phyloP scores from a whole-genome alignment of 441 rosid genomes.

The Corymbia calophylla region DNA sequence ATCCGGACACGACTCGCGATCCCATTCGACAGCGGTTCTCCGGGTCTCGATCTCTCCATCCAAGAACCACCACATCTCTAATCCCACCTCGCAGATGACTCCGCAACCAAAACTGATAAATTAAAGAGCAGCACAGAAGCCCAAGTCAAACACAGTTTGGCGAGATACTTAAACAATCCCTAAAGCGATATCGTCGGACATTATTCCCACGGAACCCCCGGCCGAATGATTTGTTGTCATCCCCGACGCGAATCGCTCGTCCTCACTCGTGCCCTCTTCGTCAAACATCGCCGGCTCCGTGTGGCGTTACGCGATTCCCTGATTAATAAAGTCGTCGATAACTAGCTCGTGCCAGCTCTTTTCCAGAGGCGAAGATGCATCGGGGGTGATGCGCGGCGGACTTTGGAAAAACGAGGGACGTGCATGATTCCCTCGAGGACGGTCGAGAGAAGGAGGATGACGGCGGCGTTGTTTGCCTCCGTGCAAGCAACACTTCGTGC shows the following conservation, averaged over 20 bases:
- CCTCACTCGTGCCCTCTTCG: background rate
- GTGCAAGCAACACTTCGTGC: background rate
- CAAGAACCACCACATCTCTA: background rate
- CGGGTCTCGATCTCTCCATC: background rate
- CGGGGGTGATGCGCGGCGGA: background rate
- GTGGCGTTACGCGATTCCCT: background rate
- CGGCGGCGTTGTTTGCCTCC: background rate
- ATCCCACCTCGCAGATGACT: background rate
- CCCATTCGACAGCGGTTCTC: background rate
- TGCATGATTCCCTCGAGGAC: background rate
- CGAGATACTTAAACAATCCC: background rate
- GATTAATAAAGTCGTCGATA: background rate
- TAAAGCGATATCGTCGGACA: background rate
- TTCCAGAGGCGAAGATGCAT: background rate
- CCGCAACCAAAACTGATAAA: background rate
- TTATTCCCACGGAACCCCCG: background rate
- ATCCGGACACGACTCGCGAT: background rate
- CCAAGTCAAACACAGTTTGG: background rate
- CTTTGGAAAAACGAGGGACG: background rate
- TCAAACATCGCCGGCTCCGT: background rate
- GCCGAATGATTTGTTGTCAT: background rate
- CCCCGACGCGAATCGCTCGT: background rate
- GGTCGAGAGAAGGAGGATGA: background rate
- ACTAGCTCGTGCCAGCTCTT: background rate
- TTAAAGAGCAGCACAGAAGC: background rate